Conservation (phyloP, 139 green algal genomes). For the Tetradesmus lagerheimii region DNA sequence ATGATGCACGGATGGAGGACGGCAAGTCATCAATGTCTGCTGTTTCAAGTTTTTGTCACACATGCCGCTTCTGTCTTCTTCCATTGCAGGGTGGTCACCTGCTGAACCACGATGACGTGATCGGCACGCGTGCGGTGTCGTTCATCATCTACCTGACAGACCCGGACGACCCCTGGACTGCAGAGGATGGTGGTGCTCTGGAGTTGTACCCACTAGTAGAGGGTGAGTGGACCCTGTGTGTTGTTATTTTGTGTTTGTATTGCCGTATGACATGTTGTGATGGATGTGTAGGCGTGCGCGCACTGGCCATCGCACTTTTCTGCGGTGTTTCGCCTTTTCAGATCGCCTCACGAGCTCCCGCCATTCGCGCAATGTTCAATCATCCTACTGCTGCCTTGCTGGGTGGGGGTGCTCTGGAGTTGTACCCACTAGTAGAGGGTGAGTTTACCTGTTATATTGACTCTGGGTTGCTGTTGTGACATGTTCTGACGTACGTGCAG, state of each 20-base stretch:
- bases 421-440: slow-evolving; percentile 77
- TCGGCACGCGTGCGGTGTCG: slow-evolving; percentile 83
- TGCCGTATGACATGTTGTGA: too few species aligned
- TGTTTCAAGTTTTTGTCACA: too few species aligned
- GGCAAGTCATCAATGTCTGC: too few species aligned
- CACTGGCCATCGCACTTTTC: too few species aligned
- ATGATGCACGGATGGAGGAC: too few species aligned
- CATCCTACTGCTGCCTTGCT: too few species aligned
- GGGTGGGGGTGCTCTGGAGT: slow-evolving; percentile 89
- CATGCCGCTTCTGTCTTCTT: neutral
- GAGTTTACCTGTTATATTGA: neutral
- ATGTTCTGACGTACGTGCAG: too few species aligned
- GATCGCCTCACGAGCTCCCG: too few species aligned
- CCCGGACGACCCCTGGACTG: slow-evolving; percentile 80
- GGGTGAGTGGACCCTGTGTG: slow-evolving; percentile 36
- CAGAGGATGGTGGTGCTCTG: slow-evolving; percentile 85
- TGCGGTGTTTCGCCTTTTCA: too few species aligned
- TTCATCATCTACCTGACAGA: slow-evolving; percentile 96
- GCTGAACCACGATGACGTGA: slow-evolving; percentile 94
- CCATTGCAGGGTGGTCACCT: slow-evolving; percentile 68
- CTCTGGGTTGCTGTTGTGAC: too few species aligned
- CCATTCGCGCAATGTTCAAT: too few species aligned
- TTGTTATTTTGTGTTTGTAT: neutral
- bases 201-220: slow-evolving; percentile 84
- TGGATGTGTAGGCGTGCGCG: too few species aligned